Base-by-base conservation (phyloP, 75 land plant species). In the Larix kaempferi region DNA sequence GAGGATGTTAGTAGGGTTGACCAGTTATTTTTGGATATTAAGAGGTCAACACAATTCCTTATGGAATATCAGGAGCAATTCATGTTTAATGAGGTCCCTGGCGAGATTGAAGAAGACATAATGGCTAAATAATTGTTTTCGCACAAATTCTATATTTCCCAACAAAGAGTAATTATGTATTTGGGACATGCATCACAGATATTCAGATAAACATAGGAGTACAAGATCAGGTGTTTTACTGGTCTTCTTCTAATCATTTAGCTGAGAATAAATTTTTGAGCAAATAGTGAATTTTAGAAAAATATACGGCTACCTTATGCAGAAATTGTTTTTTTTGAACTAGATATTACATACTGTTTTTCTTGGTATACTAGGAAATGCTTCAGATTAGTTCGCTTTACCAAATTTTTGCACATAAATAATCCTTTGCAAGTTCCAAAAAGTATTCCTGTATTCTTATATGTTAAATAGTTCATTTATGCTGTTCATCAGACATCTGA, bases 61-160 rank as follows among this genome's bases (percentile, higher is more conserved):
- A 94, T 94, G 94, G 98, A 95, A 77, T 95, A 91, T 76, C 98
- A 95, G 65, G 93, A 77, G 61, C 88, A 94, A 57, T 95, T 94
- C 80, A 92, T 95, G 96, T 93, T 91, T 78, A 94, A 77, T 81
- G 97, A 91, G 77, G 80, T 91, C 15, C 76, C 86, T 21, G 49
- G 52, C 37, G 61, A 55, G 25, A 80, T n/a, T 37, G 89, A 83
- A 13, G 86, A 26, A 10, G 88, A 76, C 59, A 19, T 11, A 37
- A 67, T 67, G 71, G 71, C 23, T 17, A 49, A 29, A 19, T 67
- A 39, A 67, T 67, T 67, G 71, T 17, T 67, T 35, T 37, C 37
- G n/a, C 21, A 41, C 7, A 37, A 1, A 5, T 13, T 67, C 2
- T 17, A 37, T 41, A 67, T 15, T 33, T 33, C 19, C 21, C 15